phyloP scores from a whole-genome alignment of 225 moss, liverwort and hornwort species.

The Climacium dendroides region DNA sequence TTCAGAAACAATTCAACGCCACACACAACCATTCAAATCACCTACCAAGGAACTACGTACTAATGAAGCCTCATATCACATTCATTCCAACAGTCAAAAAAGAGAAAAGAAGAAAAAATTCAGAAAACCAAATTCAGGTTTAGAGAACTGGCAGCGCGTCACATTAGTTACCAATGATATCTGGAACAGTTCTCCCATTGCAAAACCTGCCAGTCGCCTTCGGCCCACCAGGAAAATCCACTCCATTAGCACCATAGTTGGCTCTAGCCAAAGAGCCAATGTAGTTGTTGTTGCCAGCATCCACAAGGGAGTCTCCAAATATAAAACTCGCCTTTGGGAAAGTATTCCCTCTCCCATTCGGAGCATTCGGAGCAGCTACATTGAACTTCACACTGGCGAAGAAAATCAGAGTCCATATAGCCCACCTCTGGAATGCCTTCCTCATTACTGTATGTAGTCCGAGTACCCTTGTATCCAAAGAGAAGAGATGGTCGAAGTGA shows the following conservation, averaged over 20 bases:
- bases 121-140: not conserved
- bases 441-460: not conserved
- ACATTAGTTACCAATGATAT: not conserved
- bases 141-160: too few relatives aligned
- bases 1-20: not conserved
- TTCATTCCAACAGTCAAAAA: not conserved
- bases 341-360: not conserved
- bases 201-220: conserved; percentile 33
- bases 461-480: not conserved
- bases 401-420: not conserved
- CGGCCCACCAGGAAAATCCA: conserved; percentile 21
- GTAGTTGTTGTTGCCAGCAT: conserved; percentile 42
- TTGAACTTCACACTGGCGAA: not conserved
- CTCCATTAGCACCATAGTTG: conserved; percentile 24
- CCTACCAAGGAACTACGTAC: not conserved
- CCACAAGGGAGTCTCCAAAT: conserved; percentile 34
- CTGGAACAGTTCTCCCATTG: conserved; percentile 33
- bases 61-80: not conserved
- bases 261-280: conserved; percentile 24
- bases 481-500: not conserved
- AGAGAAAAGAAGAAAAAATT: too few relatives aligned
- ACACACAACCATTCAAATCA: not conserved
- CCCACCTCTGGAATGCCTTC: not conserved
- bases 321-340: conserved; percentile 10
- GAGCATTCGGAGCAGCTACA: not conserved